Evolutionary conservation across 2,329 filamentous ascomycete genomes (phyloP), one percentile per base, ranked within the genome.

Genomic region (Pyricularia grisea): DNA sequence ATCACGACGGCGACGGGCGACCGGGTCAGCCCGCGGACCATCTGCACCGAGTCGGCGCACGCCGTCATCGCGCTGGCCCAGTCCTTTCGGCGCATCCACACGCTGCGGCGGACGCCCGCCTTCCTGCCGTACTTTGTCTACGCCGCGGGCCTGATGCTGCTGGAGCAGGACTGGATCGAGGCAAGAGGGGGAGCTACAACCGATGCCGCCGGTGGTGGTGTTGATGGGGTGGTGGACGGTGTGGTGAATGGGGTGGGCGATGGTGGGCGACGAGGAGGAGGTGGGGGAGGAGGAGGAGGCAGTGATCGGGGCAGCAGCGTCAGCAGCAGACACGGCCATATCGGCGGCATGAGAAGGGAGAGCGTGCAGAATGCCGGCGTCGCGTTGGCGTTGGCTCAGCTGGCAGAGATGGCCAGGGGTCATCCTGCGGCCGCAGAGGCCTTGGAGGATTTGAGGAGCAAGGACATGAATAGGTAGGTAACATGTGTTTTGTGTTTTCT

Each of bases 111-210:
- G 0, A 76, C 76, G 0, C 76, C 76, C 4, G 74, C 73, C 11
- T 77, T 78, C 50, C 72, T 77, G 0, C 76, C 76, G 0, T 76
- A 75, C 33, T 75, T 77, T 42, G 71, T 77, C 0, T 73, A 77
- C 50, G 67, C 67, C 3, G 69, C 69, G 10, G 69, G 69, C 0
- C 27, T 68, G 36, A 64, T 61, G 27, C 69, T 42, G 65, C 14
- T 66, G 33, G 65, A 66, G 65, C 65, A 66, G 27, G 17, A n/a
- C 42, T n/a, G 42, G 42, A 50, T 50, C 42, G 42, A 50, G 42
- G 20, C 17, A n/a, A 50, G 42, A 50, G 42, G 14, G n/a, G 42
- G 42, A 50, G 36, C 36, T 42, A 42, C 36, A 42, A 42, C 17
- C 36, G 36, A 14, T 6, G 36, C 36, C 14, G 36, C 12, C 36